Percentiles rank a stretch among this genome's conserved stretches.
Evolutionary conservation across 352 stramenopile species (phyloP).

Genomic region (Globisporangium nunn): DNA sequence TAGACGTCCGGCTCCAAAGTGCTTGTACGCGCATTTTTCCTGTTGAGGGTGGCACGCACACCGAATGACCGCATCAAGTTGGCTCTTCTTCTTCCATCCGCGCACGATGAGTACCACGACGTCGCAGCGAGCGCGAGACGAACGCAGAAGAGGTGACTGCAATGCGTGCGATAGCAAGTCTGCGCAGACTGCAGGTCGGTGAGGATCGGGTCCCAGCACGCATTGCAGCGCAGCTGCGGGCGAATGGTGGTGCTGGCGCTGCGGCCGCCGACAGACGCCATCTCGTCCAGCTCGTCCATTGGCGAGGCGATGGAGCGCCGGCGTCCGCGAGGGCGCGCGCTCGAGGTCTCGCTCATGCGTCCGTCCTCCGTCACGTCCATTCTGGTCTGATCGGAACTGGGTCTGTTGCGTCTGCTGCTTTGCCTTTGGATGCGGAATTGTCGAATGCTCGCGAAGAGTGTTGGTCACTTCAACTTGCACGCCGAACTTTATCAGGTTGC

Average conservation of each 20-base stretch:
- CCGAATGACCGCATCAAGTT: neutral
- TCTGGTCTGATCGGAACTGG: too few relatives aligned
- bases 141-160: slow-evolving; percentile 72
- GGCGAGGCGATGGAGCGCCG: slow-evolving; percentile 17
- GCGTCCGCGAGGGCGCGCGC: slow-evolving; percentile 36
- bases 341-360: slow-evolving; percentile 73
- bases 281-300: slow-evolving; percentile 44
- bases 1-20: slow-evolving; percentile 58
- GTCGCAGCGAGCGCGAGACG: slow-evolving; percentile 6
- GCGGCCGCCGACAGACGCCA: slow-evolving; percentile 11
- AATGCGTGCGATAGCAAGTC: slow-evolving; percentile 73
- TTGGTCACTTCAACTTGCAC: slow-evolving; percentile 42
- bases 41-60: slow-evolving; percentile 11
- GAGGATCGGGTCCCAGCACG: slow-evolving; percentile 68
- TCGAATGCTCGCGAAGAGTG: slow-evolving; percentile 17
- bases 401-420: neutral
- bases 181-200: slow-evolving; percentile 54
- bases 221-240: slow-evolving; percentile 65
- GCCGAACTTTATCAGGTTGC: too few relatives aligned
- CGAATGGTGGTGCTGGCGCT: slow-evolving; percentile 18
- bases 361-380: slow-evolving; percentile 46
- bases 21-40: slow-evolving; percentile 85
- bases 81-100: neutral
- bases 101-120: neutral
- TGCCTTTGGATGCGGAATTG: slow-evolving; percentile 9